These are phyloP conservation scores for Candida easanensis DNA, from an alignment of 805 yeast species.

Conservation along the genomic window DNA sequence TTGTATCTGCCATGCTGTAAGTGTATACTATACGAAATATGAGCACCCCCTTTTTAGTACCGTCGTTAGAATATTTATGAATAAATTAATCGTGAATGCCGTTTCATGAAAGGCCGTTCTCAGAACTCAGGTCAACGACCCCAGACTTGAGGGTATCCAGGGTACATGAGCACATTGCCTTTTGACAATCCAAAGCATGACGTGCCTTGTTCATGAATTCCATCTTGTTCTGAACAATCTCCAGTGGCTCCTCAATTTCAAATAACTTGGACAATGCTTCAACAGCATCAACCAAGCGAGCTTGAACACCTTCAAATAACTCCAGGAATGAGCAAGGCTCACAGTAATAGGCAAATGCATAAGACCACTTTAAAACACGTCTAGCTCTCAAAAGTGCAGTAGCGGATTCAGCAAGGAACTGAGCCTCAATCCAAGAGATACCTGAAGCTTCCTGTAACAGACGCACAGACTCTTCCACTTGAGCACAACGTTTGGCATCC, in stretches of 20 bases:
- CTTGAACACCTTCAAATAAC: conserved; percentile 72
- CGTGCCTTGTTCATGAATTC: conserved; percentile 37
- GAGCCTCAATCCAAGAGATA: conserved; percentile 84
- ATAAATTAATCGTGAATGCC: no score
- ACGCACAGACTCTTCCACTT: conserved; percentile 61
- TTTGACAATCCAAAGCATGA: conserved; percentile 33
- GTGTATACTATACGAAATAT: no score
- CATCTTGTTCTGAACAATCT: conserved; percentile 32
- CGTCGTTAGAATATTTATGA: no score
- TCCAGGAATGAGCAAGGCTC: conserved; percentile 49
- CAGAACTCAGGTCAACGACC: neutral
- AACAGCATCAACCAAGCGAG: conserved; percentile 57
- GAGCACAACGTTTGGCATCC: conserved; percentile 61
- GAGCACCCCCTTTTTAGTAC: no score
- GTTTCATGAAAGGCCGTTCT: no score
- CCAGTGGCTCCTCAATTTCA: conserved; percentile 36
- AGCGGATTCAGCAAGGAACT: conserved; percentile 74
- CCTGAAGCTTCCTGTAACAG: conserved; percentile 61
- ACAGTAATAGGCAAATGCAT: conserved; percentile 73
- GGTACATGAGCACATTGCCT: conserved; percentile 33
- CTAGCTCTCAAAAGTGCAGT: conserved; percentile 64
- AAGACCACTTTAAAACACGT: conserved; percentile 85
- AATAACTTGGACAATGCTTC: conserved; percentile 67
- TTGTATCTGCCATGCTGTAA: neutral
- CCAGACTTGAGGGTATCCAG: conserved; percentile 10